These are phyloP conservation scores for Coemansia sp. DNA, from an alignment of 192 early-diverging fungal species.

Conservation along the genomic window DNA sequence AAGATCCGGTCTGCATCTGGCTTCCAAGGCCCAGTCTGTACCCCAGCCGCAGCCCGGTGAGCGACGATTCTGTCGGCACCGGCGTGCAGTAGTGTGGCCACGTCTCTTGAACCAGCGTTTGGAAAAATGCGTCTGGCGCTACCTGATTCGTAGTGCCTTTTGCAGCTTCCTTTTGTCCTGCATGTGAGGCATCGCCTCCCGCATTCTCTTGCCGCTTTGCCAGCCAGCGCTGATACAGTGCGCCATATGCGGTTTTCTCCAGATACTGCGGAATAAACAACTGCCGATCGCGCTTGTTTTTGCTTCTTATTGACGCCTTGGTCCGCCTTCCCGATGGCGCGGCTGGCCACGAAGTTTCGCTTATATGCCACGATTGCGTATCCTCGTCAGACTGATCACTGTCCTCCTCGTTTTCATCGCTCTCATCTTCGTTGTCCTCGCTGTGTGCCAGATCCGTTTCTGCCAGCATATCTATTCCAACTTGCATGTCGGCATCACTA, in stretches of 20 bases:
- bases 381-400: constrained; percentile 11
- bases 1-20: neutral
- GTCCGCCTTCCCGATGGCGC: too few species aligned
- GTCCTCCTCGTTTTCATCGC: constrained; percentile 13
- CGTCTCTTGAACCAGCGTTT: constrained; percentile 42
- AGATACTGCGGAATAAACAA: constrained; percentile 44
- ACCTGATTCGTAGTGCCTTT: constrained; percentile 1
- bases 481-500: constrained; percentile 4
- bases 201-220: too few species aligned
- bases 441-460: neutral
- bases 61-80: constrained; percentile 28
- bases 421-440: constrained; percentile 17
- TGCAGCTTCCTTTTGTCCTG: neutral
- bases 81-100: constrained; percentile 54
- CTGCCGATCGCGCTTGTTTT: neutral
- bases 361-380: neutral
- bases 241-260: constrained; percentile 38
- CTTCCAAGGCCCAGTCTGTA: constrained; percentile 23
- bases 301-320: neutral
- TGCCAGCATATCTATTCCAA: neutral
- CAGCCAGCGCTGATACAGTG: constrained; percentile 8
- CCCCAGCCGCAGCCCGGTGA: constrained; percentile 31
- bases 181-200: neutral
- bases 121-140: constrained; percentile 47
- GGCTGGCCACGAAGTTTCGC: neutral